Conservation (phyloP, 441 rosid genomes). For the Populus hybrid region DNA sequence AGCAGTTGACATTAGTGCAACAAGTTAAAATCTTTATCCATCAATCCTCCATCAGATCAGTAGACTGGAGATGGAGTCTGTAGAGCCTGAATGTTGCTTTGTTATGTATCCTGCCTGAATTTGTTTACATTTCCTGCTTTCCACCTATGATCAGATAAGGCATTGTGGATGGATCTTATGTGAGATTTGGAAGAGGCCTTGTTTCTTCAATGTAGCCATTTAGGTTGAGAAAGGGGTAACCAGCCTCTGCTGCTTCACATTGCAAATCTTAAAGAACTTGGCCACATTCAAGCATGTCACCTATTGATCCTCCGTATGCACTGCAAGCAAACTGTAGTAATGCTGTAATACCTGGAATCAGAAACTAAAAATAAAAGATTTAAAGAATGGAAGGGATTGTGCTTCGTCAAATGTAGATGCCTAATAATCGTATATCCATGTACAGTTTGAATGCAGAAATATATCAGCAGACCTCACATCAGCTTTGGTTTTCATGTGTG, state of each 20-base stretch:
- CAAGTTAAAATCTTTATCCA: neutral
- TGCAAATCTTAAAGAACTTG: neutral
- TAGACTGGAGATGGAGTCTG: conserved; percentile 8
- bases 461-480: neutral
- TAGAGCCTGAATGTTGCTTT: conserved; percentile 14
- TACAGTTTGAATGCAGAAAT: neutral
- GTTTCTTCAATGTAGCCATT: neutral
- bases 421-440: neutral
- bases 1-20: neutral
- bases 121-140: neutral
- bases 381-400: neutral
- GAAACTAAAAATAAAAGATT: neutral
- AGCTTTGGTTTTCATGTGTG: neutral
- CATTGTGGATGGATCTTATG: neutral
- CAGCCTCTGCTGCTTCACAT: neutral
- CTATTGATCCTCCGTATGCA: neutral
- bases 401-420: neutral
- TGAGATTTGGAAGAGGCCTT: conserved; percentile 1
- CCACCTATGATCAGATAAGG: neutral
- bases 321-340: neutral
- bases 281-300: neutral
- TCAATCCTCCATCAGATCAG: conserved; percentile 8
- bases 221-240: neutral
- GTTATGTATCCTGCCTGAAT: conserved; percentile 15
- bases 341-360: neutral